Evolutionary conservation across 768 basidiomycete genomes (phyloP), one percentile per base, ranked within the genome.

Genomic region (Steccherinum ochraceum): DNA sequence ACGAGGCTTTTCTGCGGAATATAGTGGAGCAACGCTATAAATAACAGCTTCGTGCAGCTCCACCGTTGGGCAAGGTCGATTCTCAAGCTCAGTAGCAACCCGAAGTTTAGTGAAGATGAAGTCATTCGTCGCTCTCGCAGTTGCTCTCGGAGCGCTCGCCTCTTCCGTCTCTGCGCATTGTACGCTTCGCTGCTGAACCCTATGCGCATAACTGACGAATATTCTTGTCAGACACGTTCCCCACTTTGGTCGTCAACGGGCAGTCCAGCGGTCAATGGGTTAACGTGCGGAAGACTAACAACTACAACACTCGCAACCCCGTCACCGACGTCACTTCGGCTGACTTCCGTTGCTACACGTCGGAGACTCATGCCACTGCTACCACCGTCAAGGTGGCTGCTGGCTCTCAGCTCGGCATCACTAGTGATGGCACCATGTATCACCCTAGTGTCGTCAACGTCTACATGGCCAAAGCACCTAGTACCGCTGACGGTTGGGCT

Each of bases 381-480:
- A 20, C 39, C 19, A 79, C 76, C 7, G 64, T 72, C 49, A 65
- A 66, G 21, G 74, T 77, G 44, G 61, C 69, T 39, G 77, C 76
- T 27, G 77, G 77, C 30, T 65, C 69, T 5, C 64, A 60, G 39
- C 62, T 78, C 45, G 75, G 75, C 20, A 70, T 77, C 58, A 62
- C 60, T 41, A 63, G 67, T 51, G 69, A 75, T 53, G 63, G 64
- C 13, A 67, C 67, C 35, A 73, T 77, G 48, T 77, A 76, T 51
- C 76, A 78, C 61, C 70, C 72, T n/a, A 74, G 76, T 45, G 74
- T 59, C 50, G 61, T 66, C 41, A 66, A 67, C 50, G 64, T 69
- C 35, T 69, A 69, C 57, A 64, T 80, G 48, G 77, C 77, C 21
- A 73, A 69, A 54, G 76, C 77, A 3, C 72, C 75, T 0, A 59